Percentiles rank a stretch among this genome's conserved stretches.
Evolutionary conservation across 1,139 yeast genomes (phyloP).

Genomic region (Geotrichum aggregatum): DNA sequence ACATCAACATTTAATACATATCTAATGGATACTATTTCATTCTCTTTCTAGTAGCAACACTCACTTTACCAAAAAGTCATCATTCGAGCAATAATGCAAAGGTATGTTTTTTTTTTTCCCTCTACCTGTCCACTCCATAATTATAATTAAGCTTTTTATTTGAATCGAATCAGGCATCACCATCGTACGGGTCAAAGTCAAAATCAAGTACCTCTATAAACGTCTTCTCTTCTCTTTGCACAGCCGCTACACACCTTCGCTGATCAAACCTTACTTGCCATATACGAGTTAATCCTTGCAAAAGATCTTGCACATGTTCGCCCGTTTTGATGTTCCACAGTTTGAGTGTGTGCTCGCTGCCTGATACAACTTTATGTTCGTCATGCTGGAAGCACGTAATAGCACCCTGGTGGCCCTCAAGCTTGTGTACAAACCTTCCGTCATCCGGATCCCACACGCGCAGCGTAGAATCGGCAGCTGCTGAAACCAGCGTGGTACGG

Average conservation of each 20-base stretch:
- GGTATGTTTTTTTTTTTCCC: too few relatives aligned
- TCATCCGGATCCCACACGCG: constrained; percentile 88
- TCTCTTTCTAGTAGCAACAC: too few relatives aligned
- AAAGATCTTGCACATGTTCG: constrained; percentile 66
- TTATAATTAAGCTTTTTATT: too few relatives aligned
- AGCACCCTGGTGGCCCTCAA: constrained; percentile 83
- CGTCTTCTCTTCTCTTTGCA: constrained; percentile 65
- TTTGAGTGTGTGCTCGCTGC: constrained; percentile 77
- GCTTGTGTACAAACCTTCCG: constrained; percentile 62
- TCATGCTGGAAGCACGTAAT: constrained; percentile 93
- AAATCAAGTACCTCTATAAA: constrained; percentile 81
- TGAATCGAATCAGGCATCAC: not conserved
- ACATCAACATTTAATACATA: too few relatives aligned
- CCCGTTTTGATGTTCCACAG: constrained; percentile 84
- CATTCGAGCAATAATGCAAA: too few relatives aligned
- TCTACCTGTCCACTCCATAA: too few relatives aligned
- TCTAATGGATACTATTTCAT: too few relatives aligned
- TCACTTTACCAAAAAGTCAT: too few relatives aligned
- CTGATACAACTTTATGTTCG: constrained; percentile 78
- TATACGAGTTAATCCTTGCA: constrained; percentile 72
- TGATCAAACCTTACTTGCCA: constrained; percentile 94
- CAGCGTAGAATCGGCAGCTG: constrained; percentile 91
- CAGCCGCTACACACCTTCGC: constrained; percentile 86
- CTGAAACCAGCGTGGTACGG: constrained; percentile 76
- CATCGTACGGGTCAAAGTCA: constrained; percentile 42